Evolutionary conservation across 208 protist species (phyloP), one percentile per base, ranked within the genome.

Genomic region (Leishmania arabica): DNA sequence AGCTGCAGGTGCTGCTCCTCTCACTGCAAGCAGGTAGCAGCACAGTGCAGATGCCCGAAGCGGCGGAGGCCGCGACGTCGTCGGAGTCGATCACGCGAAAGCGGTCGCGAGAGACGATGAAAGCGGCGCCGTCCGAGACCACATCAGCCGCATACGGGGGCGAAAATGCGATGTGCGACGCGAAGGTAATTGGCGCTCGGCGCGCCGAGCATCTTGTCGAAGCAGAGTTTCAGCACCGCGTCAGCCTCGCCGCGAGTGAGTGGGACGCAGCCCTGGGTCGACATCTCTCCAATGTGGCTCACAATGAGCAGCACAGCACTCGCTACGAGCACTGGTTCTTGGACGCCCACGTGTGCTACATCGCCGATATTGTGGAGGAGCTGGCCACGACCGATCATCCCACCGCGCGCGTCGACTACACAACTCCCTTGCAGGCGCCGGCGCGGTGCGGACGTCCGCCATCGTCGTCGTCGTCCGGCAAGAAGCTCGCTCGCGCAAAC

Each of bases 1-100:
- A 84, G 21, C 88, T 96, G 24, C 91, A 96, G 70, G 86, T 89
- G 82, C 81, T 92, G 60, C 80, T 94, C 37, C 73, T 94, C 34
- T 53, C 42, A 17, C n/a, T 86, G 60, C 75, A 70, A 24, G 15
- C 24, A 49, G 74, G 24, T 8, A 76, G 72, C 72, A 9, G n/a
- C 49, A 34, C 72, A 21, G 72, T 51, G 45, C 51, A 27, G 31
- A 5, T 37, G 21, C 13, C 13, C 13, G 24, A 54, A 17, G 19
- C 31, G 72, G 49, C 31, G 11, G 24, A 42, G 74, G 6, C 19
- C 2, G 74, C 40, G 49, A 42, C 40, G 74, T 42, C 31, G 73
- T 11, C 49, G 56, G 56, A 24, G 40, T 5, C 64, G n/a, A 11
- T 53, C 27, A 71, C 64, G 27, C 76, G 76, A 19, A 79, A 79